Evolutionary conservation across 2,329 filamentous ascomycete species (phyloP).

Genomic region (Plectosphaerella sp.): DNA sequence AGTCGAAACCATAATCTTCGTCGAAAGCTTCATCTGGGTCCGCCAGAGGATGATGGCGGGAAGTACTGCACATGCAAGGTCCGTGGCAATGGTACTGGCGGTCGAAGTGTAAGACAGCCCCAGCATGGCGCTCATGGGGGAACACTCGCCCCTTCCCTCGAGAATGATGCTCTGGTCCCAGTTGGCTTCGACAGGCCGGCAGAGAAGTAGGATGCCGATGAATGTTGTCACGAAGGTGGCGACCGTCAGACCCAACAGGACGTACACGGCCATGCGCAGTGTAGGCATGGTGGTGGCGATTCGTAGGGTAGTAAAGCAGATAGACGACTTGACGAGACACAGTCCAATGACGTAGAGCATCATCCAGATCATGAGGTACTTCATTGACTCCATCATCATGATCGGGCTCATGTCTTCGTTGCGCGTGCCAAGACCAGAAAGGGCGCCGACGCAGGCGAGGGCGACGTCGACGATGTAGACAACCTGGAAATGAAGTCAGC

Average conservation of each 20-base stretch:
- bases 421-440: conserved; percentile 15
- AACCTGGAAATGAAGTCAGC: conserved; percentile 2
- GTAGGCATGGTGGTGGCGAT: conserved; percentile 17
- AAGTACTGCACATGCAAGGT: conserved; percentile 22
- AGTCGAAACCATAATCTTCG: conserved; percentile 11
- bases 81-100: conserved; percentile 24
- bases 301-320: conserved; percentile 28
- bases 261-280: conserved; percentile 15
- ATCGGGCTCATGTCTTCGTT: conserved; percentile 16
- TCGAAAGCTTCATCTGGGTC: conserved; percentile 21
- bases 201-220: conserved; percentile 18
- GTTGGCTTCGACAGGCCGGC: conserved; percentile 15
- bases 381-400: conserved; percentile 17
- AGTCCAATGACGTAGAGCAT: conserved; percentile 16
- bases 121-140: conserved; percentile 13
- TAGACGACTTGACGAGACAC: conserved; percentile 23
- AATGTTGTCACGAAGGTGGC: conserved; percentile 23
- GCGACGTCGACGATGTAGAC: conserved; percentile 11
- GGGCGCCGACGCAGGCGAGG: conserved; percentile 11
- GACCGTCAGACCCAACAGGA: conserved; percentile 10
- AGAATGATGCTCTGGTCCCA: conserved; percentile 21
- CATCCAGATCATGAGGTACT: conserved; percentile 20
- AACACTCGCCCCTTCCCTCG: conserved; percentile 14
- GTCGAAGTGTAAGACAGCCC: conserved; percentile 21
- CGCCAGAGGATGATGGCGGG: conserved; percentile 24